Evolutionary conservation across 2,329 filamentous ascomycete genomes (phyloP), one percentile per base, ranked within the genome.

Genomic region (Diplodia intermedia): DNA sequence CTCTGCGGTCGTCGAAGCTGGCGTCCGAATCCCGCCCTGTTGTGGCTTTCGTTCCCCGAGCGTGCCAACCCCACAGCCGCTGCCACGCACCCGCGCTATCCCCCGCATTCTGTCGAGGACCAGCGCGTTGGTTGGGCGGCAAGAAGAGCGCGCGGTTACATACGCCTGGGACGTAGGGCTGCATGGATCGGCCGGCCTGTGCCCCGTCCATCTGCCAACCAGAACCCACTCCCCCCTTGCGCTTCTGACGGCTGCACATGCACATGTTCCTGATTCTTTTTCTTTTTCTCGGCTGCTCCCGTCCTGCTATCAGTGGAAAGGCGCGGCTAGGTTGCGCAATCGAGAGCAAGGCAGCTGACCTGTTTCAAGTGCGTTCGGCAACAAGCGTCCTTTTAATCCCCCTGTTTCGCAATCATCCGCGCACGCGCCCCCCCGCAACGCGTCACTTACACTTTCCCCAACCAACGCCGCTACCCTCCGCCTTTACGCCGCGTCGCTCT

Each of bases 141-240:
- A 33, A 55, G 31, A 52, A n/a, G 54, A 38, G 33, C 31, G 31
- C 18, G 31, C 36, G 36, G 36, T n/a, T 20, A 9, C 26, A 26
- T 3, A 26, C 43, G 43, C 23, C 20, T 38, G 56, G 9, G n/a
- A 20, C 14, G 57, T 49, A 61, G 57, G 57, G 57, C 57, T 61
- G 57, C 57, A 61, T 61, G 57, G 26, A 26, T 50, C 18, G 40
- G 57, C 40, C 40, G 15, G 57, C 57, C 33, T 49, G 57, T 36
- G 57, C 57, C 31, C 33, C 26, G 33, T 61, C 40, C 29, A 56
- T 23, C 54, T 23, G n/a, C 14, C 53, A 31, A 33, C 29, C 29
- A 29, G 36, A 55, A 33, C 15, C 53, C 53, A 33, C 53, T 12
- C 43, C 18, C 18, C 31, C 36, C 31, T 54, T 56, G 54, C 54